These are phyloP conservation scores for Phaeotremella skinneri DNA, from an alignment of 768 basidiomycete genomes.

Conservation along the genomic window DNA sequence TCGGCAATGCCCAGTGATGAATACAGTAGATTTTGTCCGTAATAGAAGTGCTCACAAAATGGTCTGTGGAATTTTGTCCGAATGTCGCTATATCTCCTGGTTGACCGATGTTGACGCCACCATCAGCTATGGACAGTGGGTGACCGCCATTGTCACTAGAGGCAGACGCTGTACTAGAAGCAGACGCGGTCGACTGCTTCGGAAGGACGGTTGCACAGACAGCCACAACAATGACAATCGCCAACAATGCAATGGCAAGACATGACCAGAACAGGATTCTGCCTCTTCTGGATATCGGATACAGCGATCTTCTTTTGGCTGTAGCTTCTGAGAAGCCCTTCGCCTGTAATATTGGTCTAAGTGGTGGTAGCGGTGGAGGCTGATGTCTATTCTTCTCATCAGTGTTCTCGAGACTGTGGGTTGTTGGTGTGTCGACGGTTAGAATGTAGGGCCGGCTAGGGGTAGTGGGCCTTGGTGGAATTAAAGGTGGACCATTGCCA, in stretches of 20 bases:
- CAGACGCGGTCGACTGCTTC: constrained; percentile 7
- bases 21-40: too few species aligned
- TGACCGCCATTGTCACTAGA: constrained; percentile 15
- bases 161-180: not conserved
- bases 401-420: constrained; percentile 14
- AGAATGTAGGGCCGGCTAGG: not conserved
- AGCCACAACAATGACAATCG: constrained; percentile 19
- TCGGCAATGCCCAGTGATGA: too few species aligned
- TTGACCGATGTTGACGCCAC: constrained; percentile 22
- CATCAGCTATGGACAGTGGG: constrained; percentile 16
- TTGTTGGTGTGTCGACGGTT: constrained; percentile 11
- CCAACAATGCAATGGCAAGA: constrained; percentile 9
- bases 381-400: constrained; percentile 11
- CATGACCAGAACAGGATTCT: constrained; percentile 20
- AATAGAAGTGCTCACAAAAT: constrained; percentile 13
- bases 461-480: constrained; percentile 12
- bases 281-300: constrained; percentile 14
- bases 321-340: constrained; percentile 9
- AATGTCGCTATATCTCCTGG: constrained; percentile 22
- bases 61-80: constrained; percentile 27
- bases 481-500: constrained; percentile 1
- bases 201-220: constrained; percentile 19
- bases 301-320: constrained; percentile 17
- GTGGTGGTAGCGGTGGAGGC: constrained; percentile 12
- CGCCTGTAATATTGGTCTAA: constrained; percentile 3